These are phyloP conservation scores for Heritiera littoralis DNA, from an alignment of 345 rosid species.

Conservation along the genomic window DNA sequence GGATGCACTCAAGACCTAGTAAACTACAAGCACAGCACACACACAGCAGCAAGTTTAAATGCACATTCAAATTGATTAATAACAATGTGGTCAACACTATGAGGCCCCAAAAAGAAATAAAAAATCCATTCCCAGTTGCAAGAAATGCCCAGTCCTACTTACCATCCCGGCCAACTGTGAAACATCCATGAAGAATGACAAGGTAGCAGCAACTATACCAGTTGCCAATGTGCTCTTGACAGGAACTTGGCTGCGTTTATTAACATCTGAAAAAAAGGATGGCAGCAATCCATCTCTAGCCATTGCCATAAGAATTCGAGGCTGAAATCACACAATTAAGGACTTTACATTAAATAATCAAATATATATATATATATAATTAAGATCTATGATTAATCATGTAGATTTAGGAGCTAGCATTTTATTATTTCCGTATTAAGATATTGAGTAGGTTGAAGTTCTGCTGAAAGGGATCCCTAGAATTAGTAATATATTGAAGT, in stretches of 20 bases:
- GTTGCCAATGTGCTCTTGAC: conserved; percentile 65
- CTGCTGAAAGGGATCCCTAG: neutral
- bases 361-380: neutral
- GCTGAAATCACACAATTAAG: conserved; percentile 42
- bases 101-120: neutral
- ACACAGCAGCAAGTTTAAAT: neutral
- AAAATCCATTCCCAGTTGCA: neutral
- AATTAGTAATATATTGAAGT: neutral
- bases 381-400: conserved; percentile 6
- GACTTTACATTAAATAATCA: neutral
- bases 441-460: neutral
- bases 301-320: conserved; percentile 82
- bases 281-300: conserved; percentile 86
- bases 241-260: conserved; percentile 61
- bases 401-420: neutral
- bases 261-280: conserved; percentile 69
- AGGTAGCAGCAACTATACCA: conserved; percentile 56
- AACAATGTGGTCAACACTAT: neutral
- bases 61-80: neutral
- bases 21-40: neutral
- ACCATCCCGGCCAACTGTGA: conserved; percentile 79
- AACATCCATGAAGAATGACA: conserved; percentile 72
- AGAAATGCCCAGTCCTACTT: conserved; percentile 30
- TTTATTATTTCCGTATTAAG: neutral
- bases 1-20: neutral